phyloP scores from a whole-genome alignment of 768 basidiomycete species.

The Leucogyrophana mollusca region DNA sequence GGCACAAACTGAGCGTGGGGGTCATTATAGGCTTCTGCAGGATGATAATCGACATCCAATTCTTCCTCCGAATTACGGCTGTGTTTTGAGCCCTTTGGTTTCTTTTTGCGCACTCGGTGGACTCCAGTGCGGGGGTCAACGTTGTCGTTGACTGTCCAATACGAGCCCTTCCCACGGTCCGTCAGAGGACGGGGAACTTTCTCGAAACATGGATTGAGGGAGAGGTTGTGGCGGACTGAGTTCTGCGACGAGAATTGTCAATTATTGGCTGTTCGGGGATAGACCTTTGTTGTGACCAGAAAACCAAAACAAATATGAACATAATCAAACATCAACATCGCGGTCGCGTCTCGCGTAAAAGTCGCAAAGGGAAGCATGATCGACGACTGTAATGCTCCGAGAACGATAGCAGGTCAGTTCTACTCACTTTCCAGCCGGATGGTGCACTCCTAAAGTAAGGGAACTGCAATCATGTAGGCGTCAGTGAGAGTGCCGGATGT shows the following conservation, averaged over 20 bases:
- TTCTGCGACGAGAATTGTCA: slow-evolving; percentile 48
- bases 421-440: slow-evolving; percentile 87
- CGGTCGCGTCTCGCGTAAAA: slow-evolving; percentile 42
- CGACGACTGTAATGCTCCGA: neutral
- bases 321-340: slow-evolving; percentile 65
- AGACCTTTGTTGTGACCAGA: slow-evolving; percentile 25
- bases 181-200: slow-evolving; percentile 90
- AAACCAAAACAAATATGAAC: slow-evolving; percentile 55
- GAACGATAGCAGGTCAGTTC: neutral
- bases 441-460: slow-evolving; percentile 87
- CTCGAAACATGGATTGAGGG: slow-evolving; percentile 88
- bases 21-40: slow-evolving; percentile 54
- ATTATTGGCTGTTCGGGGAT: slow-evolving; percentile 19
- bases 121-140: slow-evolving; percentile 89
- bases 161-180: slow-evolving; percentile 87
- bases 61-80: slow-evolving; percentile 52
- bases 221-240: slow-evolving; percentile 88
- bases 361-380: slow-evolving; percentile 1
- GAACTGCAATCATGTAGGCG: slow-evolving; percentile 49
- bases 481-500: slow-evolving; percentile 6
- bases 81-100: slow-evolving; percentile 57
- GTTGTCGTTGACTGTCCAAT: slow-evolving; percentile 91
- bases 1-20: slow-evolving; percentile 57
- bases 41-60: slow-evolving; percentile 63
- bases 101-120: slow-evolving; percentile 87